Evolutionary conservation across 805 yeast genomes (phyloP).

Genomic region (Candida tibetensis): DNA sequence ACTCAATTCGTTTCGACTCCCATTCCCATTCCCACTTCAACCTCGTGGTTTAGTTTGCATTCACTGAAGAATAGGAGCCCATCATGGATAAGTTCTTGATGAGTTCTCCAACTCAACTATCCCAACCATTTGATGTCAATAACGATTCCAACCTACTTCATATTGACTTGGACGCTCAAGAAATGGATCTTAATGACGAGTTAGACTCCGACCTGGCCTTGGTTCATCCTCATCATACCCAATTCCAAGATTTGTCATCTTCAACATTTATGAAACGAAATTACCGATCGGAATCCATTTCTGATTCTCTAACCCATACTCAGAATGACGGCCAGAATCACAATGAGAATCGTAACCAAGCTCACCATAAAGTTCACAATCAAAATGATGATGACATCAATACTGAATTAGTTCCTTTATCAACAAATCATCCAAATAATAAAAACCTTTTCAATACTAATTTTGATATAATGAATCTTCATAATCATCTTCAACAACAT

Average conservation of each 20-base stretch:
- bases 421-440: conserved; percentile 11
- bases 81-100: conserved; percentile 38
- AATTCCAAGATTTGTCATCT: neutral
- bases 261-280: neutral
- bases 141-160: conserved; percentile 7
- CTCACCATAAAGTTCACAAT: no score
- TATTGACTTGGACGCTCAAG: conserved; percentile 2
- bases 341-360: no score
- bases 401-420: conserved; percentile 19
- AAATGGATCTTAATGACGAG: conserved; percentile 1
- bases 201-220: neutral
- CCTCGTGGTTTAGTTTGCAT: no score
- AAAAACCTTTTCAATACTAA: conserved; percentile 4
- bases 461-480: conserved; percentile 4
- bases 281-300: neutral
- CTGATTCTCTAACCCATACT: neutral
- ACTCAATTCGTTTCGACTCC: conserved; percentile 4
- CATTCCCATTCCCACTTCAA: conserved; percentile 5
- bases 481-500: neutral
- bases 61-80: neutral
- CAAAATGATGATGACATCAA: conserved; percentile 7
- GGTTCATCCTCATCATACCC: neutral
- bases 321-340: no score
- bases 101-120: conserved; percentile 39
- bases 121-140: conserved; percentile 27